Percentiles rank a stretch among this genome's conserved stretches.
Conservation (phyloP, 2,329 filamentous ascomycete species). For the Pseudogymnoascus sp. region DNA sequence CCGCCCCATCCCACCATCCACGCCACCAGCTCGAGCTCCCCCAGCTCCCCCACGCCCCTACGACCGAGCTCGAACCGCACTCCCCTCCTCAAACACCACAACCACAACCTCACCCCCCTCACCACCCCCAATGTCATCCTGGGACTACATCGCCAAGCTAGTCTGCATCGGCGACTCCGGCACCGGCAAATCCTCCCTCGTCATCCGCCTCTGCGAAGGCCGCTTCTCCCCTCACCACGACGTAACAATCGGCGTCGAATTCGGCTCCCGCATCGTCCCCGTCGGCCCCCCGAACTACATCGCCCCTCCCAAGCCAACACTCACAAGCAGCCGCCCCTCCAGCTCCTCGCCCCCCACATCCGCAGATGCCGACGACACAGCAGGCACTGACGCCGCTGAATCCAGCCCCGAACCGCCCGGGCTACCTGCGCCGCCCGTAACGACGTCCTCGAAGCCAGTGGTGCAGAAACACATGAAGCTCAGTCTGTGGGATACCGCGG, state of each 20-base stretch:
- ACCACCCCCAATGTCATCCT: conserved; percentile 45
- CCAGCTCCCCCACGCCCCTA: background rate
- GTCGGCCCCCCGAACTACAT: conserved; percentile 67
- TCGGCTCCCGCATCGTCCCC: conserved; percentile 85
- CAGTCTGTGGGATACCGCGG: conserved; percentile 90
- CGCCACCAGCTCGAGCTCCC: background rate
- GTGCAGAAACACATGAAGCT: conserved; percentile 81
- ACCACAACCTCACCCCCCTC: background rate
- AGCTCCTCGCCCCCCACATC: conserved; percentile 21
- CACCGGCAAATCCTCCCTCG: conserved; percentile 90
- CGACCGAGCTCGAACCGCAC: background rate
- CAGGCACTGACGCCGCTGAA: background rate
- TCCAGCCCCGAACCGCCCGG: conserved; percentile 30
- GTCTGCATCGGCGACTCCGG: conserved; percentile 96
- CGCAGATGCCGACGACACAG: background rate
- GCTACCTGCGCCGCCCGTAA: conserved; percentile 45
- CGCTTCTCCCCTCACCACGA: conserved; percentile 92
- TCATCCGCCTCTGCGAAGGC: conserved; percentile 91
- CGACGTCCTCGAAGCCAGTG: conserved; percentile 19
- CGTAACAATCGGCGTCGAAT: conserved; percentile 95
- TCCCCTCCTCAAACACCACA: background rate
- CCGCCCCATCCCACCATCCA: background rate
- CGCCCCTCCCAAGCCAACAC: conserved; percentile 38
- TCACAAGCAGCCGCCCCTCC: conserved; percentile 19
- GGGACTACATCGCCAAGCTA: conserved; percentile 99